These are phyloP conservation scores for Erysimum pusillum DNA, from an alignment of 441 rosid genomes.

Conservation along the genomic window DNA sequence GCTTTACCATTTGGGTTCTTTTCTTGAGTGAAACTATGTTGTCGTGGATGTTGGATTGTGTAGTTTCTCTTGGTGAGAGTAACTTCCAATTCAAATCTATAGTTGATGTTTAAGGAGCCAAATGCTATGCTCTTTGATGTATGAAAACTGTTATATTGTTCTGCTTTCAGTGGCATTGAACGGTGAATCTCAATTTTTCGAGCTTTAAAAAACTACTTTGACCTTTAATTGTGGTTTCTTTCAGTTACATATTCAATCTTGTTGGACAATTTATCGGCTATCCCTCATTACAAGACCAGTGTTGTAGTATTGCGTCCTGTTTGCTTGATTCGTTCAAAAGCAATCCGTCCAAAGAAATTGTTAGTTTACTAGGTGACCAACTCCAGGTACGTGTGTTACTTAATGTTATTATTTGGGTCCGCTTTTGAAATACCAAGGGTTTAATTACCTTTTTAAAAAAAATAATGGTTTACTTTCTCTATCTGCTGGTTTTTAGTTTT, in stretches of 20 bases:
- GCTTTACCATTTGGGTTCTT: constrained; percentile 26
- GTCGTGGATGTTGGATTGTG: constrained; percentile 22
- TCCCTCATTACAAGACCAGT: constrained; percentile 87
- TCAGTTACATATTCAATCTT: constrained; percentile 93
- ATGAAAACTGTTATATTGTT: constrained; percentile 23
- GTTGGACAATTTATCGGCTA: constrained; percentile 79
- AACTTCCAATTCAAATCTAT: constrained; percentile 23
- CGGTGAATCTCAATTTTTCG: constrained; percentile 9
- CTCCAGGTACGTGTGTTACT: constrained; percentile 75
- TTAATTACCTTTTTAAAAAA: background rate
- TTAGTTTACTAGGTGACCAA: constrained; percentile 87
- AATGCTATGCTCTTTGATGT: constrained; percentile 28
- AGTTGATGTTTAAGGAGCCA: constrained; percentile 23
- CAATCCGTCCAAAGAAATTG: constrained; percentile 72
- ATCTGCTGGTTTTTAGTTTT: constrained; percentile 61
- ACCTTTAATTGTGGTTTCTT: constrained; percentile 44
- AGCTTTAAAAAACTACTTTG: constrained; percentile 10
- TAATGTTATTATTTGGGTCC: constrained; percentile 20
- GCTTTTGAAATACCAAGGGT: constrained; percentile 6
- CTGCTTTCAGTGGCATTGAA: constrained; percentile 24
- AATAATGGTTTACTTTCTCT: constrained; percentile 20
- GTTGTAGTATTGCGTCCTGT: constrained; percentile 76
- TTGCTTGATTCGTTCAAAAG: constrained; percentile 67
- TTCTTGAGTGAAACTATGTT: constrained; percentile 25
- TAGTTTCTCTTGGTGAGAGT: constrained; percentile 31